Conservation (phyloP, 805 yeast genomes). For the Zygosaccharomyces lentus region DNA sequence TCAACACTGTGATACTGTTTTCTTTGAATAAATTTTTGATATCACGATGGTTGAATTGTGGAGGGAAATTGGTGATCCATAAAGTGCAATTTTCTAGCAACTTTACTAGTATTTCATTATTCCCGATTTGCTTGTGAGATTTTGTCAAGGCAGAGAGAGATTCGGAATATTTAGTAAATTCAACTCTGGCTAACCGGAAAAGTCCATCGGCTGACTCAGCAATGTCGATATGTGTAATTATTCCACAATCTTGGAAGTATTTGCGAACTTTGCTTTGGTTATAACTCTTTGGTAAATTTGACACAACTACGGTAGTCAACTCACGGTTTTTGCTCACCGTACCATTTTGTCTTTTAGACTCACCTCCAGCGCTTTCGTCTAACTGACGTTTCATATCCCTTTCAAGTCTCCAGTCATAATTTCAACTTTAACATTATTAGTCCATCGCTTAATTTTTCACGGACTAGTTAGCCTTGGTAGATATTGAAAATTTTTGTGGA, state of each 20-base stretch:
- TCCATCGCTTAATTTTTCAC: constrained; percentile 1
- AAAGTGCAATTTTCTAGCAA: constrained; percentile 48
- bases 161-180: constrained; percentile 46
- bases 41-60: constrained; percentile 40
- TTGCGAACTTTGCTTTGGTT: constrained; percentile 39
- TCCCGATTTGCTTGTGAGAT: constrained; percentile 46
- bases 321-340: constrained; percentile 42
- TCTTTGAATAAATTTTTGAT: constrained; percentile 41
- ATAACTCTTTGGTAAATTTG: constrained; percentile 41
- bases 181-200: constrained; percentile 49
- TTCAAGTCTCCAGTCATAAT: constrained; percentile 4
- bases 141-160: constrained; percentile 59
- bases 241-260: constrained; percentile 62
- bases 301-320: constrained; percentile 50
- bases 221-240: constrained; percentile 38
- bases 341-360: constrained; percentile 7
- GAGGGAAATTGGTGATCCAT: constrained; percentile 75
- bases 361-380: constrained; percentile 9
- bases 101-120: constrained; percentile 42
- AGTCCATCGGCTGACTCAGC: constrained; percentile 18
- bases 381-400: constrained; percentile 9
- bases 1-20: constrained; percentile 39
- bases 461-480: background rate
- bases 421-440: constrained; percentile 1
- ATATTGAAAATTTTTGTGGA: constrained; percentile 18